Evolutionary conservation across 768 basidiomycete genomes (phyloP), one percentile per base, ranked within the genome.

Genomic region (Leucocoprinus leucothites): DNA sequence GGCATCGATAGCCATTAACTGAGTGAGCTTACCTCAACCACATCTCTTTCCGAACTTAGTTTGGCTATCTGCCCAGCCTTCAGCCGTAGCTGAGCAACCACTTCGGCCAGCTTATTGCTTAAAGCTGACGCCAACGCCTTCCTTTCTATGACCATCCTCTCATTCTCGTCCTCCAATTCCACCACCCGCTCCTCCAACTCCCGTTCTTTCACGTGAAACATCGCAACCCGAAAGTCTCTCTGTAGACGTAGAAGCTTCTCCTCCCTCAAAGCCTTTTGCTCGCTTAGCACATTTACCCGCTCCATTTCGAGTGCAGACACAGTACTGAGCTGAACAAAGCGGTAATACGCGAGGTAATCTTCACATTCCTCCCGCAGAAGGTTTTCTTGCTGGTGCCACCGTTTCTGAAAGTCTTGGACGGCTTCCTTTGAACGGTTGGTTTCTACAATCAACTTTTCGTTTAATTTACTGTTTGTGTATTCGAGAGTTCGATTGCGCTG

Each of bases 401-500:
- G 71, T 44, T 73, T 68, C 48, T 79, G 79, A 34, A 81, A 69
- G 3, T 76, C 68, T 6, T 67, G 66, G 11, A 82, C 60, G 9
- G 73, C 68, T 8, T 73, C 69, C 44, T 74, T 77, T 45, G 71
- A 67, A 53, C 78, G 77, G 18, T 66, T 64, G 47, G 71, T 65
- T 61, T 83, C 82, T 24, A 63, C 63, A 2, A 68, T 60, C 26
- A 84, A 61, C 40, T 83, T 79, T 21, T 79, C 77, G 14, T 69
- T 64, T 34, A 89, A 76, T 42, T 78, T 81, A 60, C 79, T 79
- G 67, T 78, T 76, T 3, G 77, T 78, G 57, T 84, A 79, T 54
- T 88, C 86, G 50, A 88, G 76, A 0, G 79, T 80, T 22, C 82
- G 82, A 62, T 81, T 86, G 58, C 82, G 77, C 59, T 86, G 80